Conservation (phyloP, 2,329 filamentous ascomycete genomes). For the Aureobasidium vineae region DNA sequence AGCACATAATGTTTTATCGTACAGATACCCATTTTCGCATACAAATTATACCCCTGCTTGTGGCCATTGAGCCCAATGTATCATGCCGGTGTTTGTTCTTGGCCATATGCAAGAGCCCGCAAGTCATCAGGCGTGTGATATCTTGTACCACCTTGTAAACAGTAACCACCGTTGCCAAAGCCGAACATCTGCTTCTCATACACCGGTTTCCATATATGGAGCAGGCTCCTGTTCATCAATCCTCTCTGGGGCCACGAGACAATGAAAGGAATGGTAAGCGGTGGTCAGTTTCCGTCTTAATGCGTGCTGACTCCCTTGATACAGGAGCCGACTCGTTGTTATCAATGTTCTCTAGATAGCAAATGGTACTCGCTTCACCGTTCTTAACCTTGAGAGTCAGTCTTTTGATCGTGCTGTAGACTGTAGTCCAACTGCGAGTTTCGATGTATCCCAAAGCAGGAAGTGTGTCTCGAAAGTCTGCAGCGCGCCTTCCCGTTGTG, state of each 20-base stretch:
- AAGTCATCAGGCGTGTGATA: background rate
- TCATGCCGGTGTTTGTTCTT: slow-evolving; percentile 5
- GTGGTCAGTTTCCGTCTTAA: background rate
- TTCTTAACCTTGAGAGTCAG: background rate
- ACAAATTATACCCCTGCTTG: background rate
- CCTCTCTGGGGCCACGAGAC: background rate
- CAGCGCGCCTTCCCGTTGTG: background rate
- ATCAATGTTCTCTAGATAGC: background rate
- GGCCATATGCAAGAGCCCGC: background rate
- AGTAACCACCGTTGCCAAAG: background rate
- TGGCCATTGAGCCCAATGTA: background rate
- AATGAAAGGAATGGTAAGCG: background rate
- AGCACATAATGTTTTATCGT: slow-evolving; percentile 3
- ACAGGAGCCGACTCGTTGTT: background rate
- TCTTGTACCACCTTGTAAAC: background rate
- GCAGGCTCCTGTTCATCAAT: background rate
- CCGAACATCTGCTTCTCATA: background rate
- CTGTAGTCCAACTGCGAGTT: background rate
- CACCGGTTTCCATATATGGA: background rate
- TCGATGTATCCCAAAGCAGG: background rate
- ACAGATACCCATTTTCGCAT: background rate
- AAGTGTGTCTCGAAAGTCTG: background rate
- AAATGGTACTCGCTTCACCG: background rate
- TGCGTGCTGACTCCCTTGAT: background rate
- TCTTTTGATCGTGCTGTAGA: background rate